Evolutionary conservation across 345 rosid genomes (phyloP).

Genomic region (Rhodamnia argentea): DNA sequence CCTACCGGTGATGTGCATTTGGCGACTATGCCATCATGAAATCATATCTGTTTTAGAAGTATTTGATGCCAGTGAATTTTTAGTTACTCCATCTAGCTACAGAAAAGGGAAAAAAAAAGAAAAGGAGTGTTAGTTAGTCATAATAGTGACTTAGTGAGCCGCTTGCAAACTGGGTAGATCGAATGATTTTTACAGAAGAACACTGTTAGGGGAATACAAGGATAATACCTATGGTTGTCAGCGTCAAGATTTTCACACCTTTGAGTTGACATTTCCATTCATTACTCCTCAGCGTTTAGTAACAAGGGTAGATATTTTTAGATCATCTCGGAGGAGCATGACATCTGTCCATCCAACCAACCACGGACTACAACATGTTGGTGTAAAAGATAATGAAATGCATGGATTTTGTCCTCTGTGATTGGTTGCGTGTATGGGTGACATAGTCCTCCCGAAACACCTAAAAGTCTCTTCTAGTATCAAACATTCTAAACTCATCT

Average conservation of each 20-base stretch:
- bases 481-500: neutral
- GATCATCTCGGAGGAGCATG: neutral
- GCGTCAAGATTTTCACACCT: neutral
- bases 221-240: neutral
- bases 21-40: neutral
- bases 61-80: neutral
- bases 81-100: neutral
- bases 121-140: neutral
- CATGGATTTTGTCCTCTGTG: neutral
- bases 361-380: neutral
- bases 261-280: neutral
- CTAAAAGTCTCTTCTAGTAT: neutral
- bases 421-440: neutral
- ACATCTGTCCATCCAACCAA: neutral
- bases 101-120: neutral
- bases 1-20: neutral
- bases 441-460: neutral
- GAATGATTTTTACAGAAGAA: neutral
- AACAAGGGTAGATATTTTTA: neutral
- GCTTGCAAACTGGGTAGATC: neutral
- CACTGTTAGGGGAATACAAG: neutral
- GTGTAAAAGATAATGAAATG: neutral
- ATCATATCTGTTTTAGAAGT: neutral
- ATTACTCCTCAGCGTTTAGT: neutral
- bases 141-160: neutral